Evolutionary conservation across 2,329 filamentous ascomycete genomes (phyloP), one percentile per base, ranked within the genome.

Genomic region (Aureobasidium zeae): DNA sequence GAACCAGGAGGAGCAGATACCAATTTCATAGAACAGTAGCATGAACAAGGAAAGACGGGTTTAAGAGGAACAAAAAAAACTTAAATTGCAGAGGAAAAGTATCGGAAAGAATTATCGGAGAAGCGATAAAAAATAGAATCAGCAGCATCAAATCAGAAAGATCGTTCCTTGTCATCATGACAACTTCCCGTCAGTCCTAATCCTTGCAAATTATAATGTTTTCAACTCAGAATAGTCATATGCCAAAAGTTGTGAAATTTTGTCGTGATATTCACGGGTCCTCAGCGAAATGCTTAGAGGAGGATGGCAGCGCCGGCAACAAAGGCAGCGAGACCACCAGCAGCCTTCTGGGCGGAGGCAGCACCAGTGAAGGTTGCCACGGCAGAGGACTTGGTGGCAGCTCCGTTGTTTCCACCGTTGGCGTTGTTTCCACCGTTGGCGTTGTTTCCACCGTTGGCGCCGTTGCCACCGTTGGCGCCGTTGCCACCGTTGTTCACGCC

Each of bases 131-230:
- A 41, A 25, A 30, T 8, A 11, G 11, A 9, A 30, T 12, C 39
- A 43, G 39, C 39, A 43, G 30, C 39, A 30, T 43, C n/a, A 43
- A 43, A 43, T 43, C 39, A 43, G 39, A 43, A 43, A 43, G 39
- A 42, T 21, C 30, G 26, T 33, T 33, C 11, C 29, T 42, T 43
- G 15, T 33, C 17, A 20, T 30, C 39, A 43, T 43, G 25, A 43
- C 39, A 43, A 30, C 39, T 43, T 30, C 30, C 39, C 39, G 28
- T 43, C 39, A 43, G 39, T 43, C 39, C 39, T 26, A 30, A 26
- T 30, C 39, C 21, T 29, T 24, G 29, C 10, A 36, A 26, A n/a
- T 7, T 28, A 24, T 11, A 28, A 20, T 34, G 34, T 21, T n/a
- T 32, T 12, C 21, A 31, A 31, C 37, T 17, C 38, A 33, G 38